Base-by-base conservation (phyloP, 257 asterid species). In the Cordia subcordata region DNA sequence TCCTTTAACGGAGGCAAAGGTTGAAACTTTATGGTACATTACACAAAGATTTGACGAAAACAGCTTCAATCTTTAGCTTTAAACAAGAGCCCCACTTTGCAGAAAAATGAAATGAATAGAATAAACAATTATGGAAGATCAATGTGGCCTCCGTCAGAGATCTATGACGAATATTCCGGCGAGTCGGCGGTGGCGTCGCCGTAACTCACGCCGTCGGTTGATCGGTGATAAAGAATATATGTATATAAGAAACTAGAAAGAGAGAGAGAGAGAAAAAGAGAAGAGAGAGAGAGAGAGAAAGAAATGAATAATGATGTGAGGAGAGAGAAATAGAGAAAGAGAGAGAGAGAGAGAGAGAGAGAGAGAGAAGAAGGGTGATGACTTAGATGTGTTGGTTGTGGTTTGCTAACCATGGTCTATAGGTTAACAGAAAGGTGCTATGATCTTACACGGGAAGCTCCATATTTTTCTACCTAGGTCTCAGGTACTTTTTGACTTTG, bases 201-300 rank as follows among this genome's bases (percentile, higher is more conserved):
- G 83, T 71, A 64, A 64, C 74, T 60, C 65, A 49, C 15, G 46
- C 16, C 9, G 75, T 40, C 75, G 69, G 62, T n/a, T n/a, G 45
- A 72, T 49, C 64, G 66, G 64, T 49, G 70, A 55, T 11, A 17
- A 51, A 38, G 59, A 49, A 49, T n/a, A 11, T 49, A 21, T 8
- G 1, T n/a, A 12, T n/a, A 16, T 14, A 4, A 22, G 39, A n/a
- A n/a, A n/a, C n/a, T n/a, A n/a, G n/a, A n/a, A 47, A 21, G 53
- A 47, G 39, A 5, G 16, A 16, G 53, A 27, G 53, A 20, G 63
- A 53, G 66, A 65, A n/a, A 45, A 51, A 79, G 16, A 67, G n/a
- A n/a, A 21, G 53, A 47, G 39, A 5, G 16, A 16, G 53, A 27
- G 53, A 20, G 63, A 53, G 66, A 65, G 17, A 45, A 51, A 79